phyloP scores from a whole-genome alignment of 2,329 filamentous ascomycete genomes.

The Coniochaeta prunicola region DNA sequence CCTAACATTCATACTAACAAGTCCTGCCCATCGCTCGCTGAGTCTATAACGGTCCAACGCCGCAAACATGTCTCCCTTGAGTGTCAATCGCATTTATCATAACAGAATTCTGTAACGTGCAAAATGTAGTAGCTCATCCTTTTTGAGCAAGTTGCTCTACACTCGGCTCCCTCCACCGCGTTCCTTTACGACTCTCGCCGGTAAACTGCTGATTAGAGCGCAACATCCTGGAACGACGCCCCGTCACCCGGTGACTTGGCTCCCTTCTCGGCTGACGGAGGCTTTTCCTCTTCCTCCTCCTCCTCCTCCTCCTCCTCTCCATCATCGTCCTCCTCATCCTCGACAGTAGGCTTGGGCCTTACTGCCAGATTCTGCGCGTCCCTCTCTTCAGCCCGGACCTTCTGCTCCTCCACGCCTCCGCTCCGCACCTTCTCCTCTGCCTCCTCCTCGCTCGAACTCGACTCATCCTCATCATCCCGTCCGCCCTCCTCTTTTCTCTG shows the following conservation, averaged over 20 bases:
- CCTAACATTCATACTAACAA: background rate
- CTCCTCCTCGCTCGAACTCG: conserved; percentile 19
- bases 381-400: conserved; percentile 47
- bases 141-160: background rate
- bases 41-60: background rate
- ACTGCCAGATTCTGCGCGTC: conserved; percentile 47
- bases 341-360: conserved; percentile 25
- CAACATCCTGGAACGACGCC: conserved; percentile 58
- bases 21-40: background rate
- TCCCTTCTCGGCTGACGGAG: conserved; percentile 28
- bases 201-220: conserved; percentile 36
- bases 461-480: conserved; percentile 11
- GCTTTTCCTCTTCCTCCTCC: background rate
- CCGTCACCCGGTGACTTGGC: conserved; percentile 45
- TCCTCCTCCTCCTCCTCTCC: background rate
- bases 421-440: conserved; percentile 27
- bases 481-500: conserved; percentile 21
- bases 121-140: background rate
- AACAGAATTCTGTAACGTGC: background rate
- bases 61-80: background rate
- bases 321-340: conserved; percentile 23
- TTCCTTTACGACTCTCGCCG: background rate
- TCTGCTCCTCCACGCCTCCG: conserved; percentile 41
- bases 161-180: background rate
- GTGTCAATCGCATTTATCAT: background rate